phyloP scores from a whole-genome alignment of 306 rosid genomes.

The Cicer yamashitae region DNA sequence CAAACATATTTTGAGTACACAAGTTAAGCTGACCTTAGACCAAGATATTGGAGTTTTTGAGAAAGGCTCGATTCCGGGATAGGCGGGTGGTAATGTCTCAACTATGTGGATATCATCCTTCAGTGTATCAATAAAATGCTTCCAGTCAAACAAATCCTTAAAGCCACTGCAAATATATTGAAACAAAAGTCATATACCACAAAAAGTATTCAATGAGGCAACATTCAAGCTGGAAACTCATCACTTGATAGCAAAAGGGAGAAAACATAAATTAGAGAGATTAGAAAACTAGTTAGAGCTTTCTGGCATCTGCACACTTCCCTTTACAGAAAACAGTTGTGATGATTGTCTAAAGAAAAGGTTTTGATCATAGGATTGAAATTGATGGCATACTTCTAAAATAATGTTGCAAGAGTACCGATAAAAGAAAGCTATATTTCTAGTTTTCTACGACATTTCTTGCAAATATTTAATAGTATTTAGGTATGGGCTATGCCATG shows the following conservation, averaged over 20 bases:
- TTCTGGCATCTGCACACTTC: constrained; percentile 3
- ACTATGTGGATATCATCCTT: constrained; percentile 85
- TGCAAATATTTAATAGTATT: constrained; percentile 28
- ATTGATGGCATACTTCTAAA: constrained; percentile 17
- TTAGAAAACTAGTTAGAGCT: constrained; percentile 16
- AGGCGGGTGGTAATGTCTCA: constrained; percentile 75
- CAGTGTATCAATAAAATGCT: constrained; percentile 77
- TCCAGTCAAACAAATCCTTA: constrained; percentile 97
- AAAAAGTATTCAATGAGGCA: constrained; percentile 26
- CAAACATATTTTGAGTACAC: constrained; percentile 26
- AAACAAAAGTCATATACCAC: constrained; percentile 35
- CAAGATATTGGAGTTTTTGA: constrained; percentile 90
- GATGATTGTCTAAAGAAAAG: constrained; percentile 20
- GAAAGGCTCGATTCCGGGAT: constrained; percentile 75
- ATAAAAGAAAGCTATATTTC: constrained; percentile 29
- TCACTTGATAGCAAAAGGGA: constrained; percentile 27
- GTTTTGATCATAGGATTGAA: constrained; percentile 6
- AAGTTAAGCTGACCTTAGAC: constrained; percentile 73
- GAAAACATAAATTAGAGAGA: neutral
- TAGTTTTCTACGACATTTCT: constrained; percentile 6
- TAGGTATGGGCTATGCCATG: constrained; percentile 30
- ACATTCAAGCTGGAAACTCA: constrained; percentile 31
- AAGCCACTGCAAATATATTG: constrained; percentile 71
- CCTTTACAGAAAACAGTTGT: neutral
- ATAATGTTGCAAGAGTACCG: constrained; percentile 5